A percentile compares a stretch with the other conserved stretches of the same genome.
Evolutionary conservation across 345 rosid species (phyloP).

Genomic region (Crucihimalaya himalaica): DNA sequence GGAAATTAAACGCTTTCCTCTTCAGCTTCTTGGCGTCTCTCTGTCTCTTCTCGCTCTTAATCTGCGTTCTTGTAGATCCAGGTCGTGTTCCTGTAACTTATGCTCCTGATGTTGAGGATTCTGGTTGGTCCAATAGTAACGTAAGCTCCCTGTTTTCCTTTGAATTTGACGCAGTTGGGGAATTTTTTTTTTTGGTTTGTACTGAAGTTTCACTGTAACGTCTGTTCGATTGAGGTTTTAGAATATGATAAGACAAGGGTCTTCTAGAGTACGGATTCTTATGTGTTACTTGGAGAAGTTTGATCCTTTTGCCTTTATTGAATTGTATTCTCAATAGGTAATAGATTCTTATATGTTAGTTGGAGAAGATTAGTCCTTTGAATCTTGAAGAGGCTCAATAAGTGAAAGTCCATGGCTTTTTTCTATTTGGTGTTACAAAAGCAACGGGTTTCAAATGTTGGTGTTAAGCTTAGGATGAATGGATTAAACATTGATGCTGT

Average conservation of each 20-base stretch:
- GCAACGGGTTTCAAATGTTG: neutral
- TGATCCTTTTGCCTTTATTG: constrained; percentile 5
- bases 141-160: constrained; percentile 28
- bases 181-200: neutral
- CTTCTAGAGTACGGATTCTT: neutral
- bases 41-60: constrained; percentile 49
- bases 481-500: neutral
- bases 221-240: constrained; percentile 20
- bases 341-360: neutral
- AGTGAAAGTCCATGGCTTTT: neutral
- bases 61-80: constrained; percentile 56
- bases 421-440: neutral
- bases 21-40: constrained; percentile 51
- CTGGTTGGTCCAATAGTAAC: constrained; percentile 21
- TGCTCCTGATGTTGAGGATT: constrained; percentile 63
- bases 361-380: neutral
- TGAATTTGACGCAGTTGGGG: neutral
- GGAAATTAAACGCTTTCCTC: constrained; percentile 50
- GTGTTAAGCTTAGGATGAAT: neutral
- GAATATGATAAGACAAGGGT: neutral
- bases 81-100: constrained; percentile 61
- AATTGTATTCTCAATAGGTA: neutral
- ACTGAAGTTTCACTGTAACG: constrained; percentile 6
- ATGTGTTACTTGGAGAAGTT: neutral
- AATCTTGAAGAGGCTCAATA: neutral